phyloP scores from a whole-genome alignment of 148 eudicot species.

The Cornus florida region DNA sequence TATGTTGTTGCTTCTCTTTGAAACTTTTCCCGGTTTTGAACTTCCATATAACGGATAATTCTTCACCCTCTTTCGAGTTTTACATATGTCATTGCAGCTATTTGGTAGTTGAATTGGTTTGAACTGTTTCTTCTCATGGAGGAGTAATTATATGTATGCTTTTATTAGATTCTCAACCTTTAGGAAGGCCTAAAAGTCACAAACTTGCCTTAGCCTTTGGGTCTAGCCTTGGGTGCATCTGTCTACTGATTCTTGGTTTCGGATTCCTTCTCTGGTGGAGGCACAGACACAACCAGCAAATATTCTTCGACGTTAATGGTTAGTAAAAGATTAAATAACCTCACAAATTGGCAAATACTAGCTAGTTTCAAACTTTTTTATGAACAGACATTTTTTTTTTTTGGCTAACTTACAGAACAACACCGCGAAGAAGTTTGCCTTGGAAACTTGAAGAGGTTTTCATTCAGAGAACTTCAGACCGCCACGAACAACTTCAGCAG shows the following conservation, averaged over 20 bases:
- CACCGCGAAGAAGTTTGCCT: constrained; percentile 68
- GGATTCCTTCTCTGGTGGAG: constrained; percentile 79
- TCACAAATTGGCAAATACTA: not conserved
- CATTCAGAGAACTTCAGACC: constrained; percentile 73
- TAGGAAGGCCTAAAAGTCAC: constrained; percentile 51
- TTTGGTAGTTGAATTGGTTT: not conserved
- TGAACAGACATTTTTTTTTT: not conserved
- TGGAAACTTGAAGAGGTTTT: constrained; percentile 87
- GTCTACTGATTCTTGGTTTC: constrained; percentile 58
- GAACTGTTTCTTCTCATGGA: not conserved
- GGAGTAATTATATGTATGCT: not conserved
- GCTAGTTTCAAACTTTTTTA: not conserved
- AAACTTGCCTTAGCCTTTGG: constrained; percentile 76
- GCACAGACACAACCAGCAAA: constrained; percentile 51
- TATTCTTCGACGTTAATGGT: constrained; percentile 75
- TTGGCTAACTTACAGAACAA: constrained; percentile 44
- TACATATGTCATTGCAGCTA: not conserved
- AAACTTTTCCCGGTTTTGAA: not conserved
- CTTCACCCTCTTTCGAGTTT: not conserved
- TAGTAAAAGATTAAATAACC: not conserved
- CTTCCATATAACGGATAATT: too few relatives aligned
- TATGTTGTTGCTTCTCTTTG: too few relatives aligned
- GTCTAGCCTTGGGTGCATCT: constrained; percentile 70
- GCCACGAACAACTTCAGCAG: constrained; percentile 85
- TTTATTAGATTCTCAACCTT: constrained; percentile 42